Conservation (phyloP, 177 flowering plant genomes). For the Vitis hybrid region DNA sequence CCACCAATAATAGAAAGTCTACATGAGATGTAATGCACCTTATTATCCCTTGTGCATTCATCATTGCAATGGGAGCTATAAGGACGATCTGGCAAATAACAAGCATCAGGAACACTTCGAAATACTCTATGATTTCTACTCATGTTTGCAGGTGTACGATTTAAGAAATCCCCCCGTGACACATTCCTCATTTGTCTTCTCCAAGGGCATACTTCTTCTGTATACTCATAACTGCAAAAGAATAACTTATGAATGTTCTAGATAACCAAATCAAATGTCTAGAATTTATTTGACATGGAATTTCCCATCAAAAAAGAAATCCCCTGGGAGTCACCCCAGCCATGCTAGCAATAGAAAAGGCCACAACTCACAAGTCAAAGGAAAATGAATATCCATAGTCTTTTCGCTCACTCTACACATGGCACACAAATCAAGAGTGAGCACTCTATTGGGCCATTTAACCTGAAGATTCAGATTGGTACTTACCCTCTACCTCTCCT, state of each 20-base stretch:
- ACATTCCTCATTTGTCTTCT: slow-evolving; percentile 11
- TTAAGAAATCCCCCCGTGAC: not conserved
- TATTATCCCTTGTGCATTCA: slow-evolving; percentile 8
- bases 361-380: too few relatives aligned
- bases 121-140: not conserved
- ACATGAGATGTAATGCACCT: slow-evolving; percentile 14
- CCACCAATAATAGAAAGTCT: not conserved
- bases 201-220: slow-evolving; percentile 1
- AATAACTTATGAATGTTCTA: not conserved
- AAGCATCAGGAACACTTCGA: slow-evolving; percentile 4
- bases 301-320: not conserved
- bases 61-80: slow-evolving; percentile 16
- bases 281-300: not conserved
- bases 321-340: too few relatives aligned
- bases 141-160: not conserved
- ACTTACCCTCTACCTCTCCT: too few relatives aligned
- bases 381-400: too few relatives aligned
- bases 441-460: too few relatives aligned
- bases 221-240: slow-evolving; percentile 7
- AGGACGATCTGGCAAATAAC: slow-evolving; percentile 4
- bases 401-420: too few relatives aligned
- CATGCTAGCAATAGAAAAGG: too few relatives aligned
- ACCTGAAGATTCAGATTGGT: too few relatives aligned
- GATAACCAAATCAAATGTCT: not conserved
- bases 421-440: too few relatives aligned